Evolutionary conservation across 345 rosid genomes (phyloP).

Genomic region (Citrus mangshanensis): DNA sequence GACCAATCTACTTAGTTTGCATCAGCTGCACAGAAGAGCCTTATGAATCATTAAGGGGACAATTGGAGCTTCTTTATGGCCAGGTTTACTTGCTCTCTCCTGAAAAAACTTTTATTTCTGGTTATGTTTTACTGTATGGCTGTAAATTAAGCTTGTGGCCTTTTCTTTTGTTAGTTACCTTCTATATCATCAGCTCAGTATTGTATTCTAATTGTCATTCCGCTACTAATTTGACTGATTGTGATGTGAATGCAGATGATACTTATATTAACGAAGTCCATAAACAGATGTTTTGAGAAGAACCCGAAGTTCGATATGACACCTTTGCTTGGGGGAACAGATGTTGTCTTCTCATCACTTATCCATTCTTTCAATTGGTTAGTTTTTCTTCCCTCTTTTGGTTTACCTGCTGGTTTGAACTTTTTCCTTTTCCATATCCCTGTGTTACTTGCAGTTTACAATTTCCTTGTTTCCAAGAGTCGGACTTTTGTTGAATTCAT

Average conservation of each 20-base stretch:
- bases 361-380: constrained; percentile 96
- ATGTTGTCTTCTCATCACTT: constrained; percentile 95
- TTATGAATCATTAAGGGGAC: constrained; percentile 77
- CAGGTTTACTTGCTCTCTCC: constrained; percentile 53
- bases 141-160: not conserved
- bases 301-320: constrained; percentile 98
- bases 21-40: constrained; percentile 98
- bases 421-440: not conserved
- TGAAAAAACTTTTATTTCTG: not conserved
- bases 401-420: not conserved
- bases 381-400: constrained; percentile 32
- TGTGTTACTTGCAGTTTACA: not conserved
- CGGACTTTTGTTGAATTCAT: not conserved
- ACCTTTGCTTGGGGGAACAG: constrained; percentile 97
- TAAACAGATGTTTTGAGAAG: constrained; percentile 96
- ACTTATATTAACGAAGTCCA: constrained; percentile 87
- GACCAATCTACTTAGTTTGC: constrained; percentile 96
- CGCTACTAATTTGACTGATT: constrained; percentile 16
- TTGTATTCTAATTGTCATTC: constrained; percentile 1
- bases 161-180: not conserved
- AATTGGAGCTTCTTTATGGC: constrained; percentile 92
- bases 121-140: not conserved
- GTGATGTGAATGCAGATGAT: constrained; percentile 73
- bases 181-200: not conserved
- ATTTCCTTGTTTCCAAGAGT: not conserved